phyloP scores from a whole-genome alignment of 2,329 filamentous ascomycete genomes.

The Pestalotiopsis sp. region DNA sequence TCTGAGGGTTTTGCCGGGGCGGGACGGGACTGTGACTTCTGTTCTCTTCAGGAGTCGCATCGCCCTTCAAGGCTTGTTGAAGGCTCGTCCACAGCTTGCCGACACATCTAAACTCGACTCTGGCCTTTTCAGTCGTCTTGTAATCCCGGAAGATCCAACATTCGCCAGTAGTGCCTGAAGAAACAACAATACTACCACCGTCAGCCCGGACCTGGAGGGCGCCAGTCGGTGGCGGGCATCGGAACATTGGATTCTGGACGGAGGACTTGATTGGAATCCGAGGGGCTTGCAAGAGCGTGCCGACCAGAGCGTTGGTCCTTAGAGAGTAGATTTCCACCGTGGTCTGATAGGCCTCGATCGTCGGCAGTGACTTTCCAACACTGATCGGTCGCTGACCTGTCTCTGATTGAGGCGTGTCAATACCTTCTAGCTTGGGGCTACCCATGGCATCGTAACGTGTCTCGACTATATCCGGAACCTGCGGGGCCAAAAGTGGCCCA shows the following conservation, averaged over 20 bases:
- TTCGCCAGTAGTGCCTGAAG: slow-evolving; percentile 84
- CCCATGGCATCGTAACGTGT: slow-evolving; percentile 38
- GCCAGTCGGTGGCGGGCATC: slow-evolving; percentile 70
- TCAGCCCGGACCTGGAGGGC: slow-evolving; percentile 75
- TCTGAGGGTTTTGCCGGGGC: slow-evolving; percentile 50
- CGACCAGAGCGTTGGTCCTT: slow-evolving; percentile 70
- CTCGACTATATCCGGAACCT: slow-evolving; percentile 37
- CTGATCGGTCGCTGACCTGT: slow-evolving; percentile 39
- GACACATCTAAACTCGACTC: slow-evolving; percentile 63
- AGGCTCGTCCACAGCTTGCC: slow-evolving; percentile 93
- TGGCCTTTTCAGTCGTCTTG: slow-evolving; percentile 42
- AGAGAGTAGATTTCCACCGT: slow-evolving; percentile 89
- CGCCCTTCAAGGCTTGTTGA: slow-evolving; percentile 60
- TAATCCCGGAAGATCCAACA: slow-evolving; percentile 74
- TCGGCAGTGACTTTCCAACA: slow-evolving; percentile 35
- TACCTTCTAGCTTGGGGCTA: slow-evolving; percentile 43
- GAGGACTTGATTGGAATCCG: slow-evolving; percentile 61
- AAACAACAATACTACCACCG: slow-evolving; percentile 70
- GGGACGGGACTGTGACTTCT: slow-evolving; percentile 39
- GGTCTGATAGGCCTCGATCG: slow-evolving; percentile 75
- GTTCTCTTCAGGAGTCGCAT: slow-evolving; percentile 49
- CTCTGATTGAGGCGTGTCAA: slow-evolving; percentile 44
- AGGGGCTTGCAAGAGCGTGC: slow-evolving; percentile 73
- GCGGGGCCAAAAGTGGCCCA: slow-evolving; percentile 65
- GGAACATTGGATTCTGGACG: slow-evolving; percentile 64